Conservation (phyloP, 306 rosid species). For the Quercus wislizeni region DNA sequence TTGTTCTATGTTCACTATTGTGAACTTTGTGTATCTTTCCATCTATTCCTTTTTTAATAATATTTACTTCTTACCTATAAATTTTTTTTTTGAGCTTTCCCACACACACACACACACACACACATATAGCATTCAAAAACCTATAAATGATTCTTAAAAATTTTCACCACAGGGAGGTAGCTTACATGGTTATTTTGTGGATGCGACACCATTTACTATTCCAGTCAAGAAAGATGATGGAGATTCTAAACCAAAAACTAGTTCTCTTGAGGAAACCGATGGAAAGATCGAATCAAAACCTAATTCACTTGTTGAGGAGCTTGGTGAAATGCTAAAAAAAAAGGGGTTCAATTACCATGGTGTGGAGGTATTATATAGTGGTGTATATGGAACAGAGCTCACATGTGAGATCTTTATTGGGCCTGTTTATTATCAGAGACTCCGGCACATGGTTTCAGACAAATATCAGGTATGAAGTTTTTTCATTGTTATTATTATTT, state of each 20-base stretch:
- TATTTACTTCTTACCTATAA: too few species aligned
- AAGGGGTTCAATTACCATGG: conserved; percentile 96
- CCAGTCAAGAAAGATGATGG: conserved; percentile 46
- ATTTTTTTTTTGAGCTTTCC: too few species aligned
- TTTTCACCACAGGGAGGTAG: conserved; percentile 71
- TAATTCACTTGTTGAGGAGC: conserved; percentile 79
- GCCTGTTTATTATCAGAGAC: conserved; percentile 94
- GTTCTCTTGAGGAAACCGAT: conserved; percentile 43
- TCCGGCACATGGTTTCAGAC: conserved; percentile 98
- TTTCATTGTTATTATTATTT: not conserved
- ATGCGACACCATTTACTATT: conserved; percentile 83
- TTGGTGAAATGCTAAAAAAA: conserved; percentile 64
- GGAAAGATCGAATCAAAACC: conserved; percentile 38
- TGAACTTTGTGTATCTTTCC: too few species aligned
- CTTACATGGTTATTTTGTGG: conserved; percentile 67
- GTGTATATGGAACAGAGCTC: conserved; percentile 91
- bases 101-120: too few species aligned
- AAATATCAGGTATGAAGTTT: conserved; percentile 69
- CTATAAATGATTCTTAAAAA: not conserved
- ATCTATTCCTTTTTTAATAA: too few species aligned
- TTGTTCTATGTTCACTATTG: too few species aligned
- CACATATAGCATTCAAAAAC: not conserved
- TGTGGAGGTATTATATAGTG: conserved; percentile 80
- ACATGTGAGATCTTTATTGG: conserved; percentile 88
- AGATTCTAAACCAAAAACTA: conserved; percentile 33